These are phyloP conservation scores for Pythium dissotocum DNA, from an alignment of 352 stramenopile species.

Conservation along the genomic window DNA sequence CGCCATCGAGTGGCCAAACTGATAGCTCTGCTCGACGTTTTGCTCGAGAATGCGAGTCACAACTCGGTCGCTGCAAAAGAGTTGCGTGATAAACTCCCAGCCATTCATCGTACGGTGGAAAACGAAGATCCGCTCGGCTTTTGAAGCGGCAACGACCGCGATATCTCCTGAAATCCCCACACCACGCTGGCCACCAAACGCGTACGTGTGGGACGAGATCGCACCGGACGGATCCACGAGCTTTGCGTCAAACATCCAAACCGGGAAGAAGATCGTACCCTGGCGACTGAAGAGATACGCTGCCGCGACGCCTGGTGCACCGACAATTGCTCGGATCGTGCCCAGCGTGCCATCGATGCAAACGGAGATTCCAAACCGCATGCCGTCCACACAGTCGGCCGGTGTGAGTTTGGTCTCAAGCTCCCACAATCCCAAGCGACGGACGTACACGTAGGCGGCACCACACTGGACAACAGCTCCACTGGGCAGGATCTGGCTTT, in stretches of 20 bases:
- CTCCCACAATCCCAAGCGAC: conserved; percentile 68
- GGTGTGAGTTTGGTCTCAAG: conserved; percentile 54
- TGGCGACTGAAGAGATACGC: conserved; percentile 54
- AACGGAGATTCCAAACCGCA: conserved; percentile 70
- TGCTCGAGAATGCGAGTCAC: conserved; percentile 79
- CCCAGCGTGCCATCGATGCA: conserved; percentile 70
- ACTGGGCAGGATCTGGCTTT: conserved; percentile 32
- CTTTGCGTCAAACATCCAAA: conserved; percentile 50
- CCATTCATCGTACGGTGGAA: conserved; percentile 56
- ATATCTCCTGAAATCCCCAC: conserved; percentile 87
- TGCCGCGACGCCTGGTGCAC: conserved; percentile 53
- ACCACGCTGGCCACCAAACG: conserved; percentile 60
- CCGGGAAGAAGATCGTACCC: conserved; percentile 12
- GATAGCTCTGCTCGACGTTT: conserved; percentile 81
- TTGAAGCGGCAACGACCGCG: conserved; percentile 87
- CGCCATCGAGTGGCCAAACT: conserved; percentile 87
- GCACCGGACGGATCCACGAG: conserved; percentile 40
- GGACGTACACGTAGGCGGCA: conserved; percentile 68
- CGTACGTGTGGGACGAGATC: conserved; percentile 49
- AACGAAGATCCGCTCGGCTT: conserved; percentile 64
- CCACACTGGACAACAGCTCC: conserved; percentile 45
- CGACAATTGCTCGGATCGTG: conserved; percentile 60
- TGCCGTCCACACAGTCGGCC: conserved; percentile 40
- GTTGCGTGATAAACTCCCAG: conserved; percentile 53
- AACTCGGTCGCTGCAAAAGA: conserved; percentile 83